Conservation (phyloP, 2,329 filamentous ascomycete species). For the Trichophyton rubrum region DNA sequence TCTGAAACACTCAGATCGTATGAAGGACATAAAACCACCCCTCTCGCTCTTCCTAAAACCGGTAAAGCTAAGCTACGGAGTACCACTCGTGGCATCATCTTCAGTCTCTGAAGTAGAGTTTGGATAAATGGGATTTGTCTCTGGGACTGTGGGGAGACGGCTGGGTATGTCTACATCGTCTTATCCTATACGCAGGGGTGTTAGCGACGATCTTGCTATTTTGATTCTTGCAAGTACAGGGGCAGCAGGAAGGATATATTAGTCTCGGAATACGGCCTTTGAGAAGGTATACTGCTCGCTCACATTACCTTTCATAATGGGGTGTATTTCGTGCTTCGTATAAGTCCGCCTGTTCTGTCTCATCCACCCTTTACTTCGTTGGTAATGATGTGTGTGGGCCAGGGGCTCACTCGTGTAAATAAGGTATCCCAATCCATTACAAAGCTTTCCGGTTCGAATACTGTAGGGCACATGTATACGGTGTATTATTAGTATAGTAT, state of each 20-base stretch:
- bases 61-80: background rate
- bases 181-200: background rate
- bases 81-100: background rate
- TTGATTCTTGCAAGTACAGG: background rate
- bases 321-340: background rate
- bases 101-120: background rate
- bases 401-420: background rate
- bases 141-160: background rate
- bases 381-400: background rate
- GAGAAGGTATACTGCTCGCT: background rate
- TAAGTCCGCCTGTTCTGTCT: background rate
- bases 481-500: background rate
- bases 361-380: background rate
- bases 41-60: background rate
- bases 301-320: background rate
- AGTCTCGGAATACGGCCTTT: background rate
- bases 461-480: background rate
- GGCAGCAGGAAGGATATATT: background rate
- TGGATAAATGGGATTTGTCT: background rate
- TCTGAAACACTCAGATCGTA: background rate
- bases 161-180: background rate
- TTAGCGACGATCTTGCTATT: background rate
- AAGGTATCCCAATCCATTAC: background rate
- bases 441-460: background rate
- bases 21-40: background rate